Conservation (phyloP, 352 stramenopile genomes). For the Phytophthora lateralis region DNA sequence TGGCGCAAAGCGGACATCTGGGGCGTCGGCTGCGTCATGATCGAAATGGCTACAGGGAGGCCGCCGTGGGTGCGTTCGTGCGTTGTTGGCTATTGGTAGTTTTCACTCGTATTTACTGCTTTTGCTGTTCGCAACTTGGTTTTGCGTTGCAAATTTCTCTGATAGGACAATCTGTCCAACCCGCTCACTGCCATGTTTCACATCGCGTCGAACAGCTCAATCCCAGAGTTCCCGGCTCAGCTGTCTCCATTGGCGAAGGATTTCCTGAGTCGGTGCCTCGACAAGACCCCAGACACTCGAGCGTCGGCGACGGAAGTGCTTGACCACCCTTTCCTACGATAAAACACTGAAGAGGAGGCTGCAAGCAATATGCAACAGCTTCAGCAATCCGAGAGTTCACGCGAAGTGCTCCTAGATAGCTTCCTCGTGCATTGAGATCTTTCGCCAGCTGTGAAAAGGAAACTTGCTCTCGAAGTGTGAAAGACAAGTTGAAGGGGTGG, state of each 20-base stretch:
- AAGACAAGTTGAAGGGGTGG: no score
- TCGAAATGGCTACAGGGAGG: conserved; percentile 90
- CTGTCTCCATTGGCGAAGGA: conserved; percentile 45
- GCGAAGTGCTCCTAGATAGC: background rate
- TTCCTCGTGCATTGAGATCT: conserved; percentile 14
- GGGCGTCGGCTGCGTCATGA: conserved; percentile 88
- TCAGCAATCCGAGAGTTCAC: background rate
- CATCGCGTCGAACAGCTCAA: conserved; percentile 66
- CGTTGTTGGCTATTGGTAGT: background rate
- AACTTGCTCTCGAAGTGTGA: no score
- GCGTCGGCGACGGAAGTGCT: conserved; percentile 90
- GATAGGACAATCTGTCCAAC: conserved; percentile 75
- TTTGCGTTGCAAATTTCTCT: background rate
- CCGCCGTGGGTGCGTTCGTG: conserved; percentile 74
- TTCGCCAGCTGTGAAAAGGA: no score
- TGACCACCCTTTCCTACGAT: conserved; percentile 48
- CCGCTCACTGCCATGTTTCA: conserved; percentile 85
- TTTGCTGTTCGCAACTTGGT: background rate
- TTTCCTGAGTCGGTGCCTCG: conserved; percentile 66
- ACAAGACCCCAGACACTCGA: conserved; percentile 66
- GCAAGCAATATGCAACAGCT: conserved; percentile 15
- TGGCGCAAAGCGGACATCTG: conserved; percentile 93
- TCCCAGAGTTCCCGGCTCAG: conserved; percentile 48
- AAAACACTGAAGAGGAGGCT: conserved; percentile 1
- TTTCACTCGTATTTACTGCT: background rate